Evolutionary conservation across 495 filamentous ascomycete species (phyloP).

Genomic region (Podospora sp.): DNA sequence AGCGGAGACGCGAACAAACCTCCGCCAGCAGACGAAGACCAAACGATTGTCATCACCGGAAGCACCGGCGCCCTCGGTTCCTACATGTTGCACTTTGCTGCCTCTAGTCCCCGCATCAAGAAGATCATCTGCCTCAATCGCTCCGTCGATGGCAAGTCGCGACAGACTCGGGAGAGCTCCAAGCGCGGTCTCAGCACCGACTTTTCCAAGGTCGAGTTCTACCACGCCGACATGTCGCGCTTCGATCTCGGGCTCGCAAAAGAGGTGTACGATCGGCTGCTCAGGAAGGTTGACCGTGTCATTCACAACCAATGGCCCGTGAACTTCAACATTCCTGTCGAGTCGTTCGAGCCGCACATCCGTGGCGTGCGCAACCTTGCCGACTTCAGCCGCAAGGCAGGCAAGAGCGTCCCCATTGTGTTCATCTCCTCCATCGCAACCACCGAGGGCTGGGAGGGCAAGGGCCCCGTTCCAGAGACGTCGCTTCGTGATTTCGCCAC

Average conservation of each 20-base stretch:
- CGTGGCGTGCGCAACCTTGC: conserved; percentile 55
- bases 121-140: conserved; percentile 62
- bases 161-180: conserved; percentile 34
- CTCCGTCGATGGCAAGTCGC: conserved; percentile 38
- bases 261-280: conserved; percentile 42
- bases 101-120: conserved; percentile 40
- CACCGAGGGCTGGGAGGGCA: conserved; percentile 38
- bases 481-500: conserved; percentile 46
- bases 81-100: conserved; percentile 54
- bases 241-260: conserved; percentile 48
- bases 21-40: conserved; percentile 37
- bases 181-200: conserved; percentile 42
- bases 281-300: conserved; percentile 48
- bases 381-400: conserved; percentile 51
- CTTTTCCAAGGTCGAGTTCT: conserved; percentile 52
- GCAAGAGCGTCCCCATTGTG: conserved; percentile 48
- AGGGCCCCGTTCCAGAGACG: conserved; percentile 48
- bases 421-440: conserved; percentile 60
- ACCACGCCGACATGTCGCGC: conserved; percentile 50
- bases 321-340: conserved; percentile 61
- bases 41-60: conserved; percentile 60
- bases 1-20: conserved; percentile 31
- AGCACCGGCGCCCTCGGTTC: conserved; percentile 62
- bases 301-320: conserved; percentile 68
- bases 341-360: conserved; percentile 54